Percentiles rank a stretch among this genome's conserved stretches.
phyloP scores from a whole-genome alignment of 495 filamentous ascomycete genomes.

The Penicillium canescens region DNA sequence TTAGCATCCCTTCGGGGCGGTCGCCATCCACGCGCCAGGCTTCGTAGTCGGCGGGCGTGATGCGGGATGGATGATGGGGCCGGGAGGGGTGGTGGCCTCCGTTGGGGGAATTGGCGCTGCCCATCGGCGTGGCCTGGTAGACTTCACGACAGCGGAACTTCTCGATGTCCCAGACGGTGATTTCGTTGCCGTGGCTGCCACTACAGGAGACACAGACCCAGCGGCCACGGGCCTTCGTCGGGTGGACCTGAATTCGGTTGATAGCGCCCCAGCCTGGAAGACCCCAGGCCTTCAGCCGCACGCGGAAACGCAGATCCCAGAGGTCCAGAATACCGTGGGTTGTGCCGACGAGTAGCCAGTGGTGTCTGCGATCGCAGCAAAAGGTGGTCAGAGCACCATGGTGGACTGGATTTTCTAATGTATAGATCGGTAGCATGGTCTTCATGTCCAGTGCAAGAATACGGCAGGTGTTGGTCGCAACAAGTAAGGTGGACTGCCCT shows the following conservation, averaged over 20 bases:
- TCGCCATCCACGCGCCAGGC: constrained; percentile 91
- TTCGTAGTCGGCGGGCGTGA: constrained; percentile 69
- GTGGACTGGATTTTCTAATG: constrained; percentile 84
- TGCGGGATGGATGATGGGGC: constrained; percentile 22
- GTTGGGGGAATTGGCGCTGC: constrained; percentile 16
- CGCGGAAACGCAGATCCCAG: constrained; percentile 93
- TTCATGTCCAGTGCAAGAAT: constrained; percentile 85
- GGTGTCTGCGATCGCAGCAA: constrained; percentile 77
- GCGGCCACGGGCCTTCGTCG: constrained; percentile 69
- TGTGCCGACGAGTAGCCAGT: constrained; percentile 90
- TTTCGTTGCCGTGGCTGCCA: constrained; percentile 79
- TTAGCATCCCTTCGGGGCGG: constrained; percentile 82
- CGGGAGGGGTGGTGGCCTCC: constrained; percentile 19
- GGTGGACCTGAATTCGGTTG: constrained; percentile 76
- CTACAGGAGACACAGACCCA: constrained; percentile 88
- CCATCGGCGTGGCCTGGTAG: constrained; percentile 60
- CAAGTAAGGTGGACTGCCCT: constrained; percentile 71
- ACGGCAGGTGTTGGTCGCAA: constrained; percentile 84
- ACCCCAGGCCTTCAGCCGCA: constrained; percentile 86
- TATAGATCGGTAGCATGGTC: constrained; percentile 79
- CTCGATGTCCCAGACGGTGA: constrained; percentile 95
- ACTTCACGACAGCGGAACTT: constrained; percentile 87
- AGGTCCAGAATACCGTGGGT: constrained; percentile 91
- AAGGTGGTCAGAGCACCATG: constrained; percentile 95
- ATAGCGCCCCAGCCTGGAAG: constrained; percentile 80